These are phyloP conservation scores for Candolleomyces eurysporus DNA, from an alignment of 768 basidiomycete genomes.

Conservation along the genomic window DNA sequence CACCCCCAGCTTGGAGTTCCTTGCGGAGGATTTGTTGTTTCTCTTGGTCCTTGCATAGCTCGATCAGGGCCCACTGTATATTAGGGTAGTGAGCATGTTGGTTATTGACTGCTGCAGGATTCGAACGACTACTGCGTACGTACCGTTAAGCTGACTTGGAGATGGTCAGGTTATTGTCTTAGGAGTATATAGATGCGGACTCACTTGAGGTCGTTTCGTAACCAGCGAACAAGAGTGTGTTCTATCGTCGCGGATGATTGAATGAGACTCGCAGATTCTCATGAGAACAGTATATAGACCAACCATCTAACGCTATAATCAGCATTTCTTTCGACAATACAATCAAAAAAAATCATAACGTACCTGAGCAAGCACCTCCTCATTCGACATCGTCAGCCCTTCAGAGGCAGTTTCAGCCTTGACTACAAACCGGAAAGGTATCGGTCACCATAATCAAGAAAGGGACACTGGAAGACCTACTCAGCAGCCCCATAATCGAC, in stretches of 20 bases:
- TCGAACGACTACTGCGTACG: neutral
- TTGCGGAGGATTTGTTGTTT: conserved; percentile 48
- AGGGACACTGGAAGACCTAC: conserved; percentile 20
- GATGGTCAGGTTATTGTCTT: neutral
- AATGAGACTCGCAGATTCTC: too few species aligned
- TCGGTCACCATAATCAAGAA: neutral
- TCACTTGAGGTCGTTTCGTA: conserved; percentile 55
- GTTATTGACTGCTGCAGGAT: too few species aligned
- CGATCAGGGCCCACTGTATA: conserved; percentile 55
- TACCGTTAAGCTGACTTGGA: conserved; percentile 37
- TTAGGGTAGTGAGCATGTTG: neutral
- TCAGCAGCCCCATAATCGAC: conserved; percentile 37
- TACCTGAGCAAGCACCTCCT: conserved; percentile 37
- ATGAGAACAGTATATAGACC: neutral
- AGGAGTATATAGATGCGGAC: conserved; percentile 6
- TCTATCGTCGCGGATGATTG: neutral
- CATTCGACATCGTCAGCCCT: conserved; percentile 32
- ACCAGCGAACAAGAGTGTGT: conserved; percentile 25
- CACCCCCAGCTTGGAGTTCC: conserved; percentile 42
- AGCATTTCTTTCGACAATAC: too few species aligned
- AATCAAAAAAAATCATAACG: neutral
- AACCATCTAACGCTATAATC: conserved; percentile 34
- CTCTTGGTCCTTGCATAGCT: conserved; percentile 43
- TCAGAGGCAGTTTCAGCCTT: conserved; percentile 30
- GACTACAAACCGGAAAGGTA: conserved; percentile 19